Percentiles rank a stretch among this genome's conserved stretches.
Conservation (phyloP, 352 stramenopile species). For the Elongisporangium anandrum region DNA sequence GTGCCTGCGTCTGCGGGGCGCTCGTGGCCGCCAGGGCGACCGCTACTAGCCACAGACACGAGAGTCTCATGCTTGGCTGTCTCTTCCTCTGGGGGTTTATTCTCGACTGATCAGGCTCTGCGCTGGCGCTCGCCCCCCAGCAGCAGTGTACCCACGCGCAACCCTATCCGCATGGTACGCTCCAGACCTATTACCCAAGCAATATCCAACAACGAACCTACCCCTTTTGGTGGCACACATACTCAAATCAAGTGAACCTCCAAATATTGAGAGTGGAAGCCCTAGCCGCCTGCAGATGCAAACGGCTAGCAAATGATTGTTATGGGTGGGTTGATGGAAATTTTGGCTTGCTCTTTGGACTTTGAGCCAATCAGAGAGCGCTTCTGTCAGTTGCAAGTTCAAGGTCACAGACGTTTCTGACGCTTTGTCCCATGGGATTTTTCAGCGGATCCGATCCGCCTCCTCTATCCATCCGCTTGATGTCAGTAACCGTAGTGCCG, state of each 20-base stretch:
- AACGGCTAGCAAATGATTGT: background rate
- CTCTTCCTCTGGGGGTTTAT: background rate
- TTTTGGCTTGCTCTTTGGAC: background rate
- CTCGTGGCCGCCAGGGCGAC: background rate
- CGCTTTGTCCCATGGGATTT: background rate
- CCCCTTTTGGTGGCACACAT: background rate
- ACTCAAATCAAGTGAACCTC: background rate
- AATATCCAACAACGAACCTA: background rate
- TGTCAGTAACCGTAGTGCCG: background rate
- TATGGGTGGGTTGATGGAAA: background rate
- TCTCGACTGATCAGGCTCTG: background rate
- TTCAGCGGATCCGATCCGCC: background rate
- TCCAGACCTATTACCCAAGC: background rate
- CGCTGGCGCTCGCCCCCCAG: background rate
- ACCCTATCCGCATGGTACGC: background rate
- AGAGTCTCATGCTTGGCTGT: background rate
- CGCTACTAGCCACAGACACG: background rate
- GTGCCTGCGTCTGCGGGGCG: background rate
- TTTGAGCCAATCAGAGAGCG: background rate
- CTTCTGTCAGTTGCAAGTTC: background rate
- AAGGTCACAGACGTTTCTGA: background rate
- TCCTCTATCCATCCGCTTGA: background rate
- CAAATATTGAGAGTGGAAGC: background rate
- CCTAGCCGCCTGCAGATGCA: background rate
- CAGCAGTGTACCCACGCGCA: background rate